phyloP scores from a whole-genome alignment of 768 basidiomycete genomes.

The Boletus sensibilis region DNA sequence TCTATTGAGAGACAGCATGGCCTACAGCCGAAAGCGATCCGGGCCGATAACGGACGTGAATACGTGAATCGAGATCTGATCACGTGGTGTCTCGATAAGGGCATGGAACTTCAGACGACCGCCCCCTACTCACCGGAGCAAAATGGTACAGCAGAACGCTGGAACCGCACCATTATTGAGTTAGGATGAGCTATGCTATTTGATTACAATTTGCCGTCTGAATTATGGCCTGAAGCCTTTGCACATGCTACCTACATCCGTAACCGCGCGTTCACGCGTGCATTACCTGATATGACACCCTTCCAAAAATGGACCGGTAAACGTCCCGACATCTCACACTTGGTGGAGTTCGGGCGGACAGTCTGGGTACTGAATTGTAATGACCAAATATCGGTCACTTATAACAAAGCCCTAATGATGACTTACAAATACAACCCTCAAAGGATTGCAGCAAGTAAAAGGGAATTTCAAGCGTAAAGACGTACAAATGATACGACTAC shows the following conservation, averaged over 20 bases:
- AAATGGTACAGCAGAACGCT: conserved; percentile 39
- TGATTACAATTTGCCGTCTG: conserved; percentile 10
- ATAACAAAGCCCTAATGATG: too few species aligned
- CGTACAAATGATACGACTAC: too few species aligned
- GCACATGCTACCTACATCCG: conserved; percentile 28
- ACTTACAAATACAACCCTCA: too few species aligned
- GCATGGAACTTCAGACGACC: conserved; percentile 33
- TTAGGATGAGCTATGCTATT: conserved; percentile 34
- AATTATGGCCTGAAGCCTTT: conserved; percentile 34
- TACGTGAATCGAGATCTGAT: conserved; percentile 26
- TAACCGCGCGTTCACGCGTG: conserved; percentile 15
- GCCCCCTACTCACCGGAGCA: conserved; percentile 39
- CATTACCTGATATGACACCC: neutral
- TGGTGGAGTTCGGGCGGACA: conserved; percentile 19
- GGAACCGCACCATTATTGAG: conserved; percentile 35
- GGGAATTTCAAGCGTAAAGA: too few species aligned
- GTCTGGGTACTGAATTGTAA: conserved; percentile 22
- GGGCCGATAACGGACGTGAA: conserved; percentile 35
- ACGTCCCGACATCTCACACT: conserved; percentile 29
- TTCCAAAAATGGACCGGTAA: conserved; percentile 12
- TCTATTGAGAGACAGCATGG: conserved; percentile 18
- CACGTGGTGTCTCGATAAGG: conserved; percentile 19
- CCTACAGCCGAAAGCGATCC: conserved; percentile 8
- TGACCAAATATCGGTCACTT: too few species aligned
- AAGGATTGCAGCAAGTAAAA: too few species aligned